These are phyloP conservation scores for Asclepias syriaca DNA, from an alignment of 257 asterid genomes.

Conservation along the genomic window DNA sequence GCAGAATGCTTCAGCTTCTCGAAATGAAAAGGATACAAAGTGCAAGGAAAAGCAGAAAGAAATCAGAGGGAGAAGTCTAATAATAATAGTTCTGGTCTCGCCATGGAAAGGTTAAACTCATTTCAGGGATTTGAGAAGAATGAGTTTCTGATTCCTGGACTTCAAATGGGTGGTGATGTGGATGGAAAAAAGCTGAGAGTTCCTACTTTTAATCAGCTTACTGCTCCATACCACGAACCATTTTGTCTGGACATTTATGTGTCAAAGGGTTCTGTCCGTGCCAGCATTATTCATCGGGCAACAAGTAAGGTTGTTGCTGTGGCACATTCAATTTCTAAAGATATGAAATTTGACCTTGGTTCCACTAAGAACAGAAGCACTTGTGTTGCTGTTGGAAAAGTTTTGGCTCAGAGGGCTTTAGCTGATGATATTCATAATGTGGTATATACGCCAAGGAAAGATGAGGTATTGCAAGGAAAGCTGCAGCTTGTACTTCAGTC, in stretches of 20 bases:
- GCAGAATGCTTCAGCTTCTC: background rate
- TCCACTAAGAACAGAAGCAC: constrained; percentile 67
- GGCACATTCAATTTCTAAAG: constrained; percentile 84
- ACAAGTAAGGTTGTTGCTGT: constrained; percentile 83
- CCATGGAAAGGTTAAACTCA: background rate
- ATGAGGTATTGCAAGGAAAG: constrained; percentile 70
- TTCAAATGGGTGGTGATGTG: constrained; percentile 25
- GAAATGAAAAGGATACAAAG: constrained; percentile 23
- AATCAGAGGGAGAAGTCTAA: constrained; percentile 21
- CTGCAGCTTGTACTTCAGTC: constrained; percentile 62
- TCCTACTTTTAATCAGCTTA: constrained; percentile 71
- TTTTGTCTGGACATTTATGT: constrained; percentile 72
- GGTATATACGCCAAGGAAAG: constrained; percentile 68
- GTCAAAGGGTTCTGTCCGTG: constrained; percentile 69
- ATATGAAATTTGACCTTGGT: constrained; percentile 67
- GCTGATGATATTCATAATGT: constrained; percentile 77
- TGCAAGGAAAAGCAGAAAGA: constrained; percentile 23
- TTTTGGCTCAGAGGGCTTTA: constrained; percentile 72
- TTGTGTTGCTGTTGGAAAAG: constrained; percentile 57
- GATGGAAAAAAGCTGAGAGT: constrained; percentile 39
- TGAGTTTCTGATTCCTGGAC: constrained; percentile 14
- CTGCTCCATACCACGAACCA: constrained; percentile 81
- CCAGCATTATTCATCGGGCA: constrained; percentile 74
- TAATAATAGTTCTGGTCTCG: background rate
- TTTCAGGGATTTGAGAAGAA: constrained; percentile 10